Evolutionary conservation across 2,329 filamentous ascomycete species (phyloP).

Genomic region (Emergomyces pasteurianus): DNA sequence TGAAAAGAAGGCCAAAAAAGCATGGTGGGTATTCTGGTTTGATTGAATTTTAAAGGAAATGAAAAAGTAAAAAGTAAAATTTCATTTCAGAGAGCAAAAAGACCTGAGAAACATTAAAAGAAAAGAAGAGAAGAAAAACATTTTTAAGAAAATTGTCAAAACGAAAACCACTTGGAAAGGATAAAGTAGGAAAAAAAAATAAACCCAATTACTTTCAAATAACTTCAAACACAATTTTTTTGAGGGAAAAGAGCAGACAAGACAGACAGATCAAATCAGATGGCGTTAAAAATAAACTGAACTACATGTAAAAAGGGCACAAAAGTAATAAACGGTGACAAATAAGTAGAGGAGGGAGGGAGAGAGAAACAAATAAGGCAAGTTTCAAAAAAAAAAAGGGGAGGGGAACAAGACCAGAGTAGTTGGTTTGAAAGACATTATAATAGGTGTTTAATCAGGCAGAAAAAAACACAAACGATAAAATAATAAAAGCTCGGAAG

Average conservation of each 20-base stretch:
- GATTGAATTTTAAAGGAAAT: not conserved
- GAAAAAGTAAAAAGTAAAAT: slow-evolving; percentile 24
- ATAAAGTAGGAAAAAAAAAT: slow-evolving; percentile 20
- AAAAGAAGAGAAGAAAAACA: not conserved
- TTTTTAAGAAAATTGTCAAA: slow-evolving; percentile 4
- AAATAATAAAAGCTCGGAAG: not conserved
- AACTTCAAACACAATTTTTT: not conserved
- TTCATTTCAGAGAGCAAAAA: slow-evolving; percentile 27
- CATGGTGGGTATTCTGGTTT: not conserved
- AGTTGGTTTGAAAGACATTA: not conserved
- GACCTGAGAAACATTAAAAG: slow-evolving; percentile 17
- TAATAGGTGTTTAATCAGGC: not conserved
- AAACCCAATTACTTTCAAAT: not conserved
- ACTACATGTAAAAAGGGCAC: slow-evolving; percentile 7
- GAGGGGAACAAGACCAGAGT: not conserved
- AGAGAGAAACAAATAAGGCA: not conserved
- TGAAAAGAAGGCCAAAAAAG: not conserved
- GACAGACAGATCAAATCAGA: slow-evolving; percentile 13
- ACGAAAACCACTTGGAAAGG: not conserved
- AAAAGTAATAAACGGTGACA: not conserved
- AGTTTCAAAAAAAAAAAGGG: not conserved
- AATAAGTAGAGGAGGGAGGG: slow-evolving; percentile 7
- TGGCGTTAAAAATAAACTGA: slow-evolving; percentile 1
- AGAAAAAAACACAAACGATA: not conserved
- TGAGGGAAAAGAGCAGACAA: slow-evolving; percentile 9